phyloP scores from a whole-genome alignment of 306 rosid genomes.

The Cicer bijugum region DNA sequence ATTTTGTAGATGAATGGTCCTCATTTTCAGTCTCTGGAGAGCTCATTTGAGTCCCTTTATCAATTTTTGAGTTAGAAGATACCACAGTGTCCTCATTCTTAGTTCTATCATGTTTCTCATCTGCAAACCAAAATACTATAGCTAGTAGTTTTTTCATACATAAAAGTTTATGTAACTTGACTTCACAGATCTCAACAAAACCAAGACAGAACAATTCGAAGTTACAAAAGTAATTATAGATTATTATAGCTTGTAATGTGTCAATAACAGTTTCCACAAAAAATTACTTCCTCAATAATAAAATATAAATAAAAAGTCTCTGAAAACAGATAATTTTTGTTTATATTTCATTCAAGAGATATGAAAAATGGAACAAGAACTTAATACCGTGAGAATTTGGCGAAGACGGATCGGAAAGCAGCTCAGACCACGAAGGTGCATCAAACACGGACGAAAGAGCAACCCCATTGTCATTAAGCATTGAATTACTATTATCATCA shows the following conservation, averaged over 20 bases:
- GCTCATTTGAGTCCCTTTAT: conserved; percentile 82
- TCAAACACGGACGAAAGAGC: conserved; percentile 36
- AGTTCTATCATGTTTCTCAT: conserved; percentile 50
- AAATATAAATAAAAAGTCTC: too few relatives aligned
- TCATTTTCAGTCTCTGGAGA: conserved; percentile 49
- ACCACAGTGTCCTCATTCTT: conserved; percentile 42
- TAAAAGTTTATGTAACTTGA: background rate
- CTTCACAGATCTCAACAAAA: background rate
- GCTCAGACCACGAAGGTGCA: conserved; percentile 60
- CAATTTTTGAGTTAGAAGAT: conserved; percentile 55
- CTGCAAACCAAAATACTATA: conserved; percentile 46
- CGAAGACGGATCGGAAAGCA: conserved; percentile 52
- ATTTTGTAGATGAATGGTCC: conserved; percentile 45
- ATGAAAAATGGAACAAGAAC: background rate
- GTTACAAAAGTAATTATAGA: background rate
- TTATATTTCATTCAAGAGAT: too few relatives aligned
- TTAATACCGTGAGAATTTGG: conserved; percentile 59
- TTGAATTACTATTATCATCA: conserved; percentile 46
- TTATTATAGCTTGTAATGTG: background rate
- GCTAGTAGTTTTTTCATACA: background rate
- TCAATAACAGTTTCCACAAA: background rate
- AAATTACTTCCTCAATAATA: too few relatives aligned
- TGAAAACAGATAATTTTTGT: too few relatives aligned
- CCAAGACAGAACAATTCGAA: background rate
- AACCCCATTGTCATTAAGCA: conserved; percentile 24